Evolutionary conservation across 2,329 filamentous ascomycete genomes (phyloP).

Genomic region (Fusarium poae): DNA sequence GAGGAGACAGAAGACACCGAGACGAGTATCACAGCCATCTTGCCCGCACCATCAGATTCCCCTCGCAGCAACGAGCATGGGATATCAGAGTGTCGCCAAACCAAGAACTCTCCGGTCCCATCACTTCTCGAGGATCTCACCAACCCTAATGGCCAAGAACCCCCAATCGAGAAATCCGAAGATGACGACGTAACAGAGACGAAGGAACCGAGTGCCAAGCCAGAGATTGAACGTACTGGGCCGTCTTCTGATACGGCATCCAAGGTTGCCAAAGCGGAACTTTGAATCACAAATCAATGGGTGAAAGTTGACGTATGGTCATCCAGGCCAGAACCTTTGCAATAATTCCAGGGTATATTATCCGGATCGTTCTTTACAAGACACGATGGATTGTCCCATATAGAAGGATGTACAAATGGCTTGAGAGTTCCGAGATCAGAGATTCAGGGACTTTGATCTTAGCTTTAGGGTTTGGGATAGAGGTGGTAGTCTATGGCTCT

Average conservation of each 20-base stretch:
- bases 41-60: conserved; percentile 23
- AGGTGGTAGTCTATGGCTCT: background rate
- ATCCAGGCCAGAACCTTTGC: background rate
- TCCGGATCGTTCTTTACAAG: background rate
- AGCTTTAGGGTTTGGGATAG: no score
- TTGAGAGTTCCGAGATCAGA: background rate
- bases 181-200: background rate
- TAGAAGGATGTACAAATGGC: background rate
- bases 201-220: background rate
- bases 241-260: background rate
- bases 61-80: conserved; percentile 1
- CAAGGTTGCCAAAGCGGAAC: conserved; percentile 8
- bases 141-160: background rate
- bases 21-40: conserved; percentile 17
- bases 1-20: conserved; percentile 39
- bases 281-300: conserved; percentile 30
- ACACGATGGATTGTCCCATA: background rate
- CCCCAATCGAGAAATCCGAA: background rate
- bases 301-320: conserved; percentile 8
- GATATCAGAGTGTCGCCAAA: background rate
- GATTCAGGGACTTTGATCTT: background rate
- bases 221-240: background rate
- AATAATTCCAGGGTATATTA: background rate
- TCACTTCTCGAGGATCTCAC: background rate
- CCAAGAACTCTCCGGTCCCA: background rate